Conservation (phyloP, 2,329 filamentous ascomycete genomes). For the Aspergillus ochraceoroseus region DNA sequence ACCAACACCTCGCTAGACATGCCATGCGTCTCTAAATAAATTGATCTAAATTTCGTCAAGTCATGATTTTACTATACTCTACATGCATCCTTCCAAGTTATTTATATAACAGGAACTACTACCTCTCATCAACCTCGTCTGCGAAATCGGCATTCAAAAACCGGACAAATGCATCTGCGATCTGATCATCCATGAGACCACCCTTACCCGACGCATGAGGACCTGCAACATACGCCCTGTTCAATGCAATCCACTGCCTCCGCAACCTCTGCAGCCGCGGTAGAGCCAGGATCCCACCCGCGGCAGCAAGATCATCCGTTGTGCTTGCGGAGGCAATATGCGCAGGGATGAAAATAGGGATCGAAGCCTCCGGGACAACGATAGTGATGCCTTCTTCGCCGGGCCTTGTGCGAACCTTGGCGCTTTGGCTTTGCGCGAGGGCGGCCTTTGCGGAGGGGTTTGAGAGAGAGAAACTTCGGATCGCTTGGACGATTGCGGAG, state of each 20-base stretch:
- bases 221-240: slow-evolving; percentile 38
- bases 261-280: slow-evolving; percentile 43
- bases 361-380: slow-evolving; percentile 30
- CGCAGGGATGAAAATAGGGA: slow-evolving; percentile 36
- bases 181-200: slow-evolving; percentile 32
- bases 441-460: slow-evolving; percentile 38
- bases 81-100: too few species aligned
- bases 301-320: slow-evolving; percentile 43
- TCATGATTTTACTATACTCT: neutral
- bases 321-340: slow-evolving; percentile 36
- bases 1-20: too few species aligned
- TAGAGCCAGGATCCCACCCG: slow-evolving; percentile 39
- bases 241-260: slow-evolving; percentile 46
- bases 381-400: slow-evolving; percentile 34
- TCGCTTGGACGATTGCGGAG: slow-evolving; percentile 39
- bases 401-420: too few species aligned
- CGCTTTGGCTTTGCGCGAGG: slow-evolving; percentile 30
- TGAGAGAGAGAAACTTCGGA: slow-evolving; percentile 39
- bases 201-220: slow-evolving; percentile 34
- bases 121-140: slow-evolving; percentile 22
- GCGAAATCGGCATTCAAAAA: slow-evolving; percentile 45
- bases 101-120: too few species aligned
- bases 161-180: slow-evolving; percentile 44
- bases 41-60: too few species aligned
- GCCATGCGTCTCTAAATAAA: too few species aligned